These are phyloP conservation scores for Vigna hirtella DNA, from an alignment of 306 rosid genomes.

Conservation along the genomic window DNA sequence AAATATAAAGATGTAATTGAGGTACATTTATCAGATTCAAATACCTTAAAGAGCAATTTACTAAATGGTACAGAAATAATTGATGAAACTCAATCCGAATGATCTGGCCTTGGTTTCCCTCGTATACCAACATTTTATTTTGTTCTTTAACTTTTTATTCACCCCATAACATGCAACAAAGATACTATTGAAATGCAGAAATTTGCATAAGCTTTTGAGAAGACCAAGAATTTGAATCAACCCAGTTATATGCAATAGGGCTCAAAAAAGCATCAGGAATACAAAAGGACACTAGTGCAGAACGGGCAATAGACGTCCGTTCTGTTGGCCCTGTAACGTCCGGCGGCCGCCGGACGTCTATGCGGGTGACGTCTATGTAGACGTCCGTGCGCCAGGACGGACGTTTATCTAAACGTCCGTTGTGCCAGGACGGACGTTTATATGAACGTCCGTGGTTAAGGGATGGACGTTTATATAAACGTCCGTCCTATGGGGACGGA, in stretches of 20 bases:
- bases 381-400: no score
- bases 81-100: background rate
- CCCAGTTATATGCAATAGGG: conserved; percentile 88
- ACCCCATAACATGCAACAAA: background rate
- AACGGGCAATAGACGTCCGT: no score
- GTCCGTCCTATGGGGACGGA: no score
- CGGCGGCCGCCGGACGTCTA: no score
- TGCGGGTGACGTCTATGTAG: no score
- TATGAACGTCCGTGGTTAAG: no score
- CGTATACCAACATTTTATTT: background rate
- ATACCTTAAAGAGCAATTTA: conserved; percentile 2
- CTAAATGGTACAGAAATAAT: no score
- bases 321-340: no score
- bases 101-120: background rate
- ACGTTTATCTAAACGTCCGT: no score
- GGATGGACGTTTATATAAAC: no score
- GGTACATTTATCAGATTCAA: background rate
- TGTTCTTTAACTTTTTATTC: background rate
- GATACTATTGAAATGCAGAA: conserved; percentile 23
- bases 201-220: conserved; percentile 48
- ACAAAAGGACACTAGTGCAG: no score
- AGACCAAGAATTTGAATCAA: conserved; percentile 85
- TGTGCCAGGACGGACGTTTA: no score
- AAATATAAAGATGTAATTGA: background rate
- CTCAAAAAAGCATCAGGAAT: conserved; percentile 91